Conservation (phyloP, 2,329 filamentous ascomycete genomes). For the Aschersonia sp. region DNA sequence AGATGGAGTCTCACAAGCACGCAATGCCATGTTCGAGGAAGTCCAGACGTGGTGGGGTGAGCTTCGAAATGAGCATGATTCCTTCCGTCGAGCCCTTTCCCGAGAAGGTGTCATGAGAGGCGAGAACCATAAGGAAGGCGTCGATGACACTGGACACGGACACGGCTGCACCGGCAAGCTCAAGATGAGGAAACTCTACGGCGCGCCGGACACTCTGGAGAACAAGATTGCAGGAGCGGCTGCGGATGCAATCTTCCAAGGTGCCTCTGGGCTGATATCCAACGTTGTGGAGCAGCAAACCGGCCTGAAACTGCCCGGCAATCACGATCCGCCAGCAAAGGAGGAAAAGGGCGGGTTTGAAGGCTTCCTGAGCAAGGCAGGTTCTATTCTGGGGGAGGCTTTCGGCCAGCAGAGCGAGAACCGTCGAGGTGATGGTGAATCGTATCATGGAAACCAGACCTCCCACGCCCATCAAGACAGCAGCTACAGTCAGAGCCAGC, state of each 20-base stretch:
- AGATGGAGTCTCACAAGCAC: slow-evolving; percentile 59
- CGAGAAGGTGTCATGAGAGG: slow-evolving; percentile 63
- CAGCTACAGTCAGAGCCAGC: slow-evolving; percentile 46
- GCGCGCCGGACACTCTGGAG: slow-evolving; percentile 32
- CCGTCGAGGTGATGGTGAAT: slow-evolving; percentile 41
- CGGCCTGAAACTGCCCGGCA: slow-evolving; percentile 24
- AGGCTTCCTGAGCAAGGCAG: slow-evolving; percentile 56
- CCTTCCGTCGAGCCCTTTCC: slow-evolving; percentile 61
- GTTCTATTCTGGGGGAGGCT: slow-evolving; percentile 48
- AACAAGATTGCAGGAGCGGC: slow-evolving; percentile 42
- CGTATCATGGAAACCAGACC: slow-evolving; percentile 44
- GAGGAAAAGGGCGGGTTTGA: slow-evolving; percentile 53
- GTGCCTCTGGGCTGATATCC: slow-evolving; percentile 38
- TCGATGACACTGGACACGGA: slow-evolving; percentile 70
- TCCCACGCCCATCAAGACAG: slow-evolving; percentile 45
- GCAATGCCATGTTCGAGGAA: slow-evolving; percentile 62
- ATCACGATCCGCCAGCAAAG: slow-evolving; percentile 27
- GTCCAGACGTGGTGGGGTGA: slow-evolving; percentile 73
- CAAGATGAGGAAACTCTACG: slow-evolving; percentile 56
- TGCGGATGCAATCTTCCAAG: slow-evolving; percentile 41
- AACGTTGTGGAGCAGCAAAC: slow-evolving; percentile 30
- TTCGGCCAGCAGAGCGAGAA: slow-evolving; percentile 41
- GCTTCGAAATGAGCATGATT: slow-evolving; percentile 46
- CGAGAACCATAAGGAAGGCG: slow-evolving; percentile 75
- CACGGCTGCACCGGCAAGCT: slow-evolving; percentile 73